phyloP scores from a whole-genome alignment of 192 early-diverging fungal genomes.

The Backusella australiensis region DNA sequence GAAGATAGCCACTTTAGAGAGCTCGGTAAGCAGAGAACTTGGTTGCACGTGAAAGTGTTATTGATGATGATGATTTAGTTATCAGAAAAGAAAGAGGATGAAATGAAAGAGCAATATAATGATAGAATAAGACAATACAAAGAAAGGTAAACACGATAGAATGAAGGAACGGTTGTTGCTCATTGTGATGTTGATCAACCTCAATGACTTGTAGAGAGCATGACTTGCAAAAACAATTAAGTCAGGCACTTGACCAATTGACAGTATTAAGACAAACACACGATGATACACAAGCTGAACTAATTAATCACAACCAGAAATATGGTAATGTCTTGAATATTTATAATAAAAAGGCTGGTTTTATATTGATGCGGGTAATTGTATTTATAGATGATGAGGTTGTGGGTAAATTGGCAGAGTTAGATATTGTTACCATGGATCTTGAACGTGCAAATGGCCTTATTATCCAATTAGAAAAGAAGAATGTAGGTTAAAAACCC shows the following conservation, averaged over 20 bases:
- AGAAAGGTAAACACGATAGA: constrained; percentile 53
- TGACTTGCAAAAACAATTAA: constrained; percentile 79
- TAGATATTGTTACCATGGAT: constrained; percentile 87
- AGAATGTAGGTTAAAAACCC: constrained; percentile 49
- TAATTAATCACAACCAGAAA: constrained; percentile 61
- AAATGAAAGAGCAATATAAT: constrained; percentile 71
- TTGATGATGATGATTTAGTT: background rate
- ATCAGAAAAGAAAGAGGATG: constrained; percentile 74
- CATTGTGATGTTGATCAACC: background rate
- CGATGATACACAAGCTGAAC: constrained; percentile 69
- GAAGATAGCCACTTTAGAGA: constrained; percentile 59
- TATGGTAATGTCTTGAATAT: constrained; percentile 37
- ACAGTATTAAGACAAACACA: constrained; percentile 62
- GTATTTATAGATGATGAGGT: constrained; percentile 66
- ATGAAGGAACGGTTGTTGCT: background rate
- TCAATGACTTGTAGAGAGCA: constrained; percentile 55
- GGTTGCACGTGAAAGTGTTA: background rate
- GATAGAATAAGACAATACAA: constrained; percentile 80
- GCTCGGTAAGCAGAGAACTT: constrained; percentile 33
- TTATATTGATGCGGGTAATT: background rate
- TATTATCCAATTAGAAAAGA: constrained; percentile 62
- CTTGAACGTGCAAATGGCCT: constrained; percentile 78
- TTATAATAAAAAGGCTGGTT: background rate
- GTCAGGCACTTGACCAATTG: constrained; percentile 74
- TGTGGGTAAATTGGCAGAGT: constrained; percentile 75